phyloP scores from a whole-genome alignment of 176 grass and related monocot species.

The Musa schizocarpa region DNA sequence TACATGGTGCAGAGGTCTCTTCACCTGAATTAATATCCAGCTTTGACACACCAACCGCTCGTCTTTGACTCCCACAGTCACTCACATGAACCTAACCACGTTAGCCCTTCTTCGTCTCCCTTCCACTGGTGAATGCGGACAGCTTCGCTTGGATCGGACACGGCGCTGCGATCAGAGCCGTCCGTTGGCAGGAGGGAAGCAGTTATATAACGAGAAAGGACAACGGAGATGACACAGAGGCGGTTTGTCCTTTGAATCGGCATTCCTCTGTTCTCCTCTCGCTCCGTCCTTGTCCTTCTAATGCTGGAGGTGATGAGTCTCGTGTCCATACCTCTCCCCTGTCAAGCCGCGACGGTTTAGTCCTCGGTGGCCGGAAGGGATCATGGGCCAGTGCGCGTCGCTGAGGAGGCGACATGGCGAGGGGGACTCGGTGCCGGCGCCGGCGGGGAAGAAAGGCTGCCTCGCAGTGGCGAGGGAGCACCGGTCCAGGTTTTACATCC shows the following conservation, averaged over 20 bases:
- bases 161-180: slow-evolving; percentile 1
- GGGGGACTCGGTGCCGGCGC: background rate
- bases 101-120: too few species aligned
- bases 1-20: too few species aligned
- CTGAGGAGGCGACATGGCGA: background rate
- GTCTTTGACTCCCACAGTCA: too few species aligned
- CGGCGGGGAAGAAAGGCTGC: slow-evolving; percentile 1
- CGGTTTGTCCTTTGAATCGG: background rate
- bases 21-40: too few species aligned
- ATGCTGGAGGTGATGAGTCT: background rate
- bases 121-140: too few species aligned
- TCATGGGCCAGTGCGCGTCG: slow-evolving; percentile 13
- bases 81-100: too few species aligned
- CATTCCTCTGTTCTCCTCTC: too few species aligned
- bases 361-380: background rate
- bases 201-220: slow-evolving; percentile 4
- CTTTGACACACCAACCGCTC: too few species aligned
- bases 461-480: slow-evolving; percentile 16
- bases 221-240: background rate
- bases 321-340: background rate
- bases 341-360: background rate
- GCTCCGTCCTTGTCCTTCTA: background rate
- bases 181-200: background rate
- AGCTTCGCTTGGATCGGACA: too few species aligned
- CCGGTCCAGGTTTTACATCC: slow-evolving; percentile 12